Percentiles rank a stretch among this genome's conserved stretches.
These are phyloP conservation scores for Carnegiea gigantea DNA, from an alignment of 179 eudicot genomes.

Conservation along the genomic window DNA sequence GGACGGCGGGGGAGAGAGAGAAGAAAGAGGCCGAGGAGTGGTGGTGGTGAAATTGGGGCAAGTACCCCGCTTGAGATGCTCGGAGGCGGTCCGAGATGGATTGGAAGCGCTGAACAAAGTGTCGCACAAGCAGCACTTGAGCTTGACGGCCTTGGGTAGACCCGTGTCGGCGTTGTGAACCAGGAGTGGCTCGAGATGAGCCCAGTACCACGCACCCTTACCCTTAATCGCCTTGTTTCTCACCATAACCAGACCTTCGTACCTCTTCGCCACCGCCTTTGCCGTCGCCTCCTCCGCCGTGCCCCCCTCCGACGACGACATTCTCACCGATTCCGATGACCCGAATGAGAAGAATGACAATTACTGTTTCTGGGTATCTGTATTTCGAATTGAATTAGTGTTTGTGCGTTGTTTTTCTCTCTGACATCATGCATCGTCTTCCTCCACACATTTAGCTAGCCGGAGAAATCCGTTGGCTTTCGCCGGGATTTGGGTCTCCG, in stretches of 20 bases:
- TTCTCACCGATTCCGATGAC: conserved; percentile 3
- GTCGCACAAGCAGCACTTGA: conserved; percentile 63
- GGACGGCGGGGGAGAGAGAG: conserved; percentile 16
- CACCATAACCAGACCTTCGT: conserved; percentile 65
- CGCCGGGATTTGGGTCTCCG: conserved; percentile 26
- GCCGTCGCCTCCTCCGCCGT: conserved; percentile 60
- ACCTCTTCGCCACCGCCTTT: conserved; percentile 62
- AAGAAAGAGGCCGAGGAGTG: conserved; percentile 14
- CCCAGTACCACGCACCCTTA: conserved; percentile 74
- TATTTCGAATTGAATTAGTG: neutral
- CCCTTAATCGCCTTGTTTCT: conserved; percentile 63
- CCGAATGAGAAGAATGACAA: too few species aligned
- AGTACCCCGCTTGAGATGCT: conserved; percentile 72
- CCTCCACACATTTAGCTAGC: conserved; percentile 19
- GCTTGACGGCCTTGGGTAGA: conserved; percentile 71
- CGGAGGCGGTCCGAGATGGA: conserved; percentile 89
- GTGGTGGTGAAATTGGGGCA: conserved; percentile 60
- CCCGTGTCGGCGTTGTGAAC: conserved; percentile 58
- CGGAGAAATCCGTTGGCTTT: conserved; percentile 20
- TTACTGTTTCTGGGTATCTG: too few species aligned
- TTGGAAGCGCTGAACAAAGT: conserved; percentile 76
- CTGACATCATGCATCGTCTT: neutral
- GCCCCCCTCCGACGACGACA: conserved; percentile 31
- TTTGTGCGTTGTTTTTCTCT: neutral
- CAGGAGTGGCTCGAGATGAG: conserved; percentile 57